Percentiles rank a stretch among this genome's conserved stretches.
Conservation (phyloP, 495 filamentous ascomycete genomes). For the Penicillium samsonianum region DNA sequence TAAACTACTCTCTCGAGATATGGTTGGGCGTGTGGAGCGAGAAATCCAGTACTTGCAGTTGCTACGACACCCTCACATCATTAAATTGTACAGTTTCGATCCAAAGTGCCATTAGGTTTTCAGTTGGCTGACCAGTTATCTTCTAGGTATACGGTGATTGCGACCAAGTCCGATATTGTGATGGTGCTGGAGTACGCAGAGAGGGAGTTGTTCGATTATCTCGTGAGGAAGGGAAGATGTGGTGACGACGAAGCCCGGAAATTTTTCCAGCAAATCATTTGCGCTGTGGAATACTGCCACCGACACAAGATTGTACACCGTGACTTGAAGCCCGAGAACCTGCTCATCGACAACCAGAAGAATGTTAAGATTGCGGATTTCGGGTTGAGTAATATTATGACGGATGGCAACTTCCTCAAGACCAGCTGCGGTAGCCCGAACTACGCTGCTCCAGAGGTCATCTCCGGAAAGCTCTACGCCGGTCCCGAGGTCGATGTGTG, state of each 20-base stretch:
- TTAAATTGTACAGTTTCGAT: conserved; percentile 77
- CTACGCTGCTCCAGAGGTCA: conserved; percentile 97
- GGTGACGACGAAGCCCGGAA: conserved; percentile 85
- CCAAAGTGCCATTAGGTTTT: not conserved
- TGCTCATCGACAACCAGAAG: conserved; percentile 87
- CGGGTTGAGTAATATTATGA: conserved; percentile 99
- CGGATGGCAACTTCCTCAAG: conserved; percentile 97
- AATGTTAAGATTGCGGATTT: conserved; percentile 99
- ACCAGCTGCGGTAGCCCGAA: conserved; percentile 98
- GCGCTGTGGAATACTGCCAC: conserved; percentile 98
- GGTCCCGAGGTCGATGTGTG: conserved; percentile 98
- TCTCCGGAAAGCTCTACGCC: conserved; percentile 95
- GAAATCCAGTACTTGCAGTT: conserved; percentile 98
- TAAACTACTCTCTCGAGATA: conserved; percentile 92
- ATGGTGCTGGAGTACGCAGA: conserved; percentile 99
- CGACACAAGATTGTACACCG: conserved; percentile 98
- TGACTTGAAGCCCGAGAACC: conserved; percentile 96
- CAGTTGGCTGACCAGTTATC: conserved; percentile 15
- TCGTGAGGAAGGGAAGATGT: conserved; percentile 88
- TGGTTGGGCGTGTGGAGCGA: conserved; percentile 94
- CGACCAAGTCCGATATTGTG: conserved; percentile 88
- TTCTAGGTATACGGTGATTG: conserved; percentile 89
- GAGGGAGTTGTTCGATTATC: conserved; percentile 95
- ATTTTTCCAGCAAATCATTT: conserved; percentile 99
- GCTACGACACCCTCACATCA: conserved; percentile 95